Percentiles rank a stretch among this genome's conserved stretches.
Conservation (phyloP, 108 stramenopile genomes). For the Aurantiochytrium sp. region DNA sequence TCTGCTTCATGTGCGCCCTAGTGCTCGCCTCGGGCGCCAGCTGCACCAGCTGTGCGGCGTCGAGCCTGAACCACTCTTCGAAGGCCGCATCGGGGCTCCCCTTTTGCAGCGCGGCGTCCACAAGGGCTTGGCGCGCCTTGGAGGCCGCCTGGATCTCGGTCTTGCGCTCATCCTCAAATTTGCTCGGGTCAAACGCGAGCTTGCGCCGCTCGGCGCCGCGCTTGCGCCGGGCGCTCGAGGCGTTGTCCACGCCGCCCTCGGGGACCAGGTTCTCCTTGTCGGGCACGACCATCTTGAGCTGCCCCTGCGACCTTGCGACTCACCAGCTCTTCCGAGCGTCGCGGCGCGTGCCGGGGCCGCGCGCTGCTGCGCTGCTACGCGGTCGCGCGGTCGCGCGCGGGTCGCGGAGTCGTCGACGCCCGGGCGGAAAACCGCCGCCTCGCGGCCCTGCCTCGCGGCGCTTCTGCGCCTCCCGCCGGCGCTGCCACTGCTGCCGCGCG, state of each 20-base stretch:
- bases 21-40: background rate
- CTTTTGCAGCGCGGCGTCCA: background rate
- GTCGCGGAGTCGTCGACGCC: too few relatives aligned
- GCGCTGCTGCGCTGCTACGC: too few relatives aligned
- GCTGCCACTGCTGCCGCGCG: too few relatives aligned
- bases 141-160: background rate
- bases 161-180: background rate
- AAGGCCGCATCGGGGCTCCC: background rate
- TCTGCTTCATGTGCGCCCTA: background rate
- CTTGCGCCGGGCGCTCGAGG: background rate
- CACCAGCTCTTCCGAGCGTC: background rate
- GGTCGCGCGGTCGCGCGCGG: too few relatives aligned
- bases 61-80: background rate
- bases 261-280: constrained; percentile 3
- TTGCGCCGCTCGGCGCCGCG: background rate
- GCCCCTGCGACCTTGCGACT: background rate
- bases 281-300: background rate
- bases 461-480: too few relatives aligned
- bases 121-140: background rate
- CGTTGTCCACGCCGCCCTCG: background rate
- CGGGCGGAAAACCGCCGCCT: too few relatives aligned
- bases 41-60: background rate
- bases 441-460: too few relatives aligned
- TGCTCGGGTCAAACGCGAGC: background rate
- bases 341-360: background rate